Conservation (phyloP, 106 monocot genomes). For the Acanthochlamys bracteata region DNA sequence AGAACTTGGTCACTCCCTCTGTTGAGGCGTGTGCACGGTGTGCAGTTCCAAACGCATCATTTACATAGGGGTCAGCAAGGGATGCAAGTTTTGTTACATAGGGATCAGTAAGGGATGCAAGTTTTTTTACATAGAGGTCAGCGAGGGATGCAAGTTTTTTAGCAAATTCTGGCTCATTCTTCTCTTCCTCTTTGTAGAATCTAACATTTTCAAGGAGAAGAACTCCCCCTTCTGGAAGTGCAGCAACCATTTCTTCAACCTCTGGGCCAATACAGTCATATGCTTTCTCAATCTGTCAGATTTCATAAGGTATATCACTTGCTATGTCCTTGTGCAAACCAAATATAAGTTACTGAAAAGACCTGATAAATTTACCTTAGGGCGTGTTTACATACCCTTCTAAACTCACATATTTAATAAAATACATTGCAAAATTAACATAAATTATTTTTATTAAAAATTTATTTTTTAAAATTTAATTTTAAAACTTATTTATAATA, state of each 20-base stretch:
- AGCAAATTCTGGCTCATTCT: slow-evolving; percentile 41
- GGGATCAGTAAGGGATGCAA: slow-evolving; percentile 35
- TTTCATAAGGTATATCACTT: not conserved
- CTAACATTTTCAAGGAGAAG: slow-evolving; percentile 43
- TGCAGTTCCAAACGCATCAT: slow-evolving; percentile 38
- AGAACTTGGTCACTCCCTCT: slow-evolving; percentile 19
- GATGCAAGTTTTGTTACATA: slow-evolving; percentile 42
- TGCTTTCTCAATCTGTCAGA: slow-evolving; percentile 13
- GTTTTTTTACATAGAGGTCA: slow-evolving; percentile 40
- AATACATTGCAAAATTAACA: too few relatives aligned
- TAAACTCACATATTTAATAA: too few relatives aligned
- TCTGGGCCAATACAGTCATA: slow-evolving; percentile 38
- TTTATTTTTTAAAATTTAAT: too few relatives aligned
- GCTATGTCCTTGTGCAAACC: not conserved
- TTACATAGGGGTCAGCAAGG: slow-evolving; percentile 38
- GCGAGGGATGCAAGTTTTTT: slow-evolving; percentile 40
- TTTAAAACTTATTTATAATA: too few relatives aligned
- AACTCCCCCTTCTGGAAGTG: slow-evolving; percentile 33
- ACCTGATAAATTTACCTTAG: slow-evolving; percentile 8
- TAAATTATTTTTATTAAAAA: too few relatives aligned
- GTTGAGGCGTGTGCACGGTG: slow-evolving; percentile 25
- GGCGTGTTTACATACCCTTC: too few relatives aligned
- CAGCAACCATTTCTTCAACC: slow-evolving; percentile 32
- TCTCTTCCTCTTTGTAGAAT: slow-evolving; percentile 42
- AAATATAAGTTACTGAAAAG: not conserved